These are phyloP conservation scores for Brassica napus DNA, from an alignment of 345 rosid genomes.

Conservation along the genomic window DNA sequence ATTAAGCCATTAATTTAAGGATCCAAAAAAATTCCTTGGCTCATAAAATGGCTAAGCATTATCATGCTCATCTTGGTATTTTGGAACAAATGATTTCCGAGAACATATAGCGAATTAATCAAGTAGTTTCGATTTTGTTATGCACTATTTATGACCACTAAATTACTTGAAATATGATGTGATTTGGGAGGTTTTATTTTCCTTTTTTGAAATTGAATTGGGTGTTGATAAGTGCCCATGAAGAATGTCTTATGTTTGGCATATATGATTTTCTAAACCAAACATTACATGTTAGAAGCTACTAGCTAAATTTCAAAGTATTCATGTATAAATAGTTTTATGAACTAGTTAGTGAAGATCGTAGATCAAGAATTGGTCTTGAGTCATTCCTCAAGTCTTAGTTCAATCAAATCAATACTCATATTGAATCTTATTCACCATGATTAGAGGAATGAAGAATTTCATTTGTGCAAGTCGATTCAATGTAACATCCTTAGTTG, in stretches of 20 bases:
- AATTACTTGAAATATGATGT: neutral
- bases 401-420: neutral
- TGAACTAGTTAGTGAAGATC: no score
- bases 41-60: neutral
- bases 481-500: neutral
- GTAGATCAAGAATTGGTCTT: no score
- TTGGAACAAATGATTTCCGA: neutral
- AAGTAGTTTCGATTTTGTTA: neutral
- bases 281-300: neutral
- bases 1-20: neutral
- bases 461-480: neutral
- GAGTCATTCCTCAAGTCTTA: neutral
- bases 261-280: neutral
- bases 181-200: neutral
- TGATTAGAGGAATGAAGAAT: neutral
- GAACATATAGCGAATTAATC: neutral
- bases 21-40: neutral
- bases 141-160: neutral
- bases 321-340: no score
- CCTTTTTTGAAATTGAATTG: neutral
- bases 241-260: neutral
- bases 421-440: neutral
- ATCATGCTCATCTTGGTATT: neutral
- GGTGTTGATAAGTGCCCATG: neutral
- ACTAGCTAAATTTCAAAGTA: neutral